Evolutionary conservation across 2,329 filamentous ascomycete species (phyloP).

Genomic region (Laburnicola sp.): DNA sequence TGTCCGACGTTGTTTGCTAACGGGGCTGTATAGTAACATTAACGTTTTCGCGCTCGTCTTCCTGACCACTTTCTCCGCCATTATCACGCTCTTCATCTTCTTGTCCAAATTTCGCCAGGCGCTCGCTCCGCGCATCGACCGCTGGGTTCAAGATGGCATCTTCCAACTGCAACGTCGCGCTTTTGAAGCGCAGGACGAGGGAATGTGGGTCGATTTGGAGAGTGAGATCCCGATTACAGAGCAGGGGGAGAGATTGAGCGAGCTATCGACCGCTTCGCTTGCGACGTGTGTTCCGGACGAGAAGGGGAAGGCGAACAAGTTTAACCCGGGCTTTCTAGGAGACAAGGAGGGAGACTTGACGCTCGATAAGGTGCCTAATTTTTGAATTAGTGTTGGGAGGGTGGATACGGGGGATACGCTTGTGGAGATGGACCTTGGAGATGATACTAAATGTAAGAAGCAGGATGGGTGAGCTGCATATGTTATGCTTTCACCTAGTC

Average conservation of each 20-base stretch:
- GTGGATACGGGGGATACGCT: conserved; percentile 3
- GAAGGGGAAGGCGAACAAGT: neutral
- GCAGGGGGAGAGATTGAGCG: conserved; percentile 8
- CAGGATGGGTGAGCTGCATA: too few relatives aligned
- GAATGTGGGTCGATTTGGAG: conserved; percentile 17
- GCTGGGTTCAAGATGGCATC: conserved; percentile 34
- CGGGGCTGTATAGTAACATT: conserved; percentile 20
- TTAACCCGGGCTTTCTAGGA: neutral
- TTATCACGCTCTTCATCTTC: conserved; percentile 25
- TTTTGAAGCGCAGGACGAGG: conserved; percentile 22
- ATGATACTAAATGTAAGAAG: too few relatives aligned
- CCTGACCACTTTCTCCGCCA: conserved; percentile 17
- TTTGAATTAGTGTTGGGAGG: conserved; percentile 3
- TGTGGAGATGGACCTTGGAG: neutral
- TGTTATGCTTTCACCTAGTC: too few relatives aligned
- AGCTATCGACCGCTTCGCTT: conserved; percentile 11
- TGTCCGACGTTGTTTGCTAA: neutral
- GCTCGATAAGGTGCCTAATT: neutral
- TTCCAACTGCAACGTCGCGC: conserved; percentile 30
- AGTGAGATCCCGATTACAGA: conserved; percentile 20
- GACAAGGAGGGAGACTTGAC: neutral
- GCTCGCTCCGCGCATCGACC: conserved; percentile 27
- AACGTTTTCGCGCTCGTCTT: conserved; percentile 29
- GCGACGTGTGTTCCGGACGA: neutral
- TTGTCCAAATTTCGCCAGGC: conserved; percentile 17